A percentile compares a stretch with the other conserved stretches of the same genome.
Evolutionary conservation across 2,329 filamentous ascomycete genomes (phyloP).

Genomic region (Onygena corvina): DNA sequence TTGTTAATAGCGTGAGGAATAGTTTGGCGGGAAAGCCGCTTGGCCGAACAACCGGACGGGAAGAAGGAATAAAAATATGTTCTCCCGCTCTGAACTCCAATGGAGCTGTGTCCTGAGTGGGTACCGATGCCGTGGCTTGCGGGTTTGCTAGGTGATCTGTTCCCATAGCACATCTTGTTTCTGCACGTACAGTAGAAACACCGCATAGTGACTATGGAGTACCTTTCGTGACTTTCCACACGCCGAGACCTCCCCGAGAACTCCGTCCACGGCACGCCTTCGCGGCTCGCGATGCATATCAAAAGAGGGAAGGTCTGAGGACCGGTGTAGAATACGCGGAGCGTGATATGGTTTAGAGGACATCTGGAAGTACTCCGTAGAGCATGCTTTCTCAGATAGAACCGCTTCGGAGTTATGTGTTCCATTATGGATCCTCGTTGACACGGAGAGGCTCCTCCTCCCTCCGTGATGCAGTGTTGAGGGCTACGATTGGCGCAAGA

Average conservation of each 20-base stretch:
- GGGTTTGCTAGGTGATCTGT: neutral
- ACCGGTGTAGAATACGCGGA: neutral
- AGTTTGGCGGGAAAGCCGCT: neutral
- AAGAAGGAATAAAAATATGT: neutral
- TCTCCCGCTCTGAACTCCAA: neutral
- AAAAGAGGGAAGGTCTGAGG: neutral
- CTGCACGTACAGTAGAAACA: neutral
- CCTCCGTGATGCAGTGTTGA: neutral
- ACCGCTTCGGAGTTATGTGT: neutral
- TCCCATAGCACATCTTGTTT: neutral
- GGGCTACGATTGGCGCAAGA: neutral
- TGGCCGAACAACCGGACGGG: neutral
- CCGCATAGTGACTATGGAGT: neutral
- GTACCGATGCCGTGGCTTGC: constrained; percentile 1
- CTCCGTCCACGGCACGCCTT: too few relatives aligned
- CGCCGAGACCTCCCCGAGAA: too few relatives aligned
- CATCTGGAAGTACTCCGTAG: neutral
- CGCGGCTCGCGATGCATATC: neutral
- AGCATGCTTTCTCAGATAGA: neutral
- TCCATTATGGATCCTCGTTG: constrained; percentile 3
- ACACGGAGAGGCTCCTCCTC: neutral
- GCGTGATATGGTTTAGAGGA: neutral
- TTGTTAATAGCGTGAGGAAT: neutral
- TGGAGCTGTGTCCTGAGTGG: constrained; percentile 1
- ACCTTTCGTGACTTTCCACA: too few relatives aligned